Percentiles rank a stretch among this genome's conserved stretches.
phyloP scores from a whole-genome alignment of 2,329 filamentous ascomycete genomes.

The Xylaria sp. region DNA sequence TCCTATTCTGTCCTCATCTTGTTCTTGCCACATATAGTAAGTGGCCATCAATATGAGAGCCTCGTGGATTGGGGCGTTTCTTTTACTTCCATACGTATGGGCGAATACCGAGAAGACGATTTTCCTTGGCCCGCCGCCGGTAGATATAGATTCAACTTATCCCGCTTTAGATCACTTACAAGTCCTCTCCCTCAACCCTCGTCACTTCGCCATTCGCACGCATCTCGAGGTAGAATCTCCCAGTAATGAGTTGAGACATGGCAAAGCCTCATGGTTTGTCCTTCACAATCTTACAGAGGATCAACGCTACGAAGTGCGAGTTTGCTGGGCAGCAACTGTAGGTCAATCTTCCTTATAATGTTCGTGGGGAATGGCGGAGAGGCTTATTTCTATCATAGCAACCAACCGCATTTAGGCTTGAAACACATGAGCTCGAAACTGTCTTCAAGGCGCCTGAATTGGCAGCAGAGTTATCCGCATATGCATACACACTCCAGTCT shows the following conservation, averaged over 20 bases:
- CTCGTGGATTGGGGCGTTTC: constrained; percentile 29
- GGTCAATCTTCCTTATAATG: constrained; percentile 51
- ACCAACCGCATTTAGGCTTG: constrained; percentile 81
- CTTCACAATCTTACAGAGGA: constrained; percentile 75
- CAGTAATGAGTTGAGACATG: constrained; percentile 59
- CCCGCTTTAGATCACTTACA: constrained; percentile 69
- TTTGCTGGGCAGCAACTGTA: constrained; percentile 95
- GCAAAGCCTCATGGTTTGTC: constrained; percentile 79
- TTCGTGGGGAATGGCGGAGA: constrained; percentile 33
- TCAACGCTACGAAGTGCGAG: constrained; percentile 86
- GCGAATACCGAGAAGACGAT: constrained; percentile 94
- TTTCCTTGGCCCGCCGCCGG: constrained; percentile 76
- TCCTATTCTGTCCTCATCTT: constrained; percentile 14
- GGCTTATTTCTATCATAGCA: constrained; percentile 65
- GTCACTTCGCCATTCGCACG: constrained; percentile 66
- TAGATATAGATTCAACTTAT: constrained; percentile 64
- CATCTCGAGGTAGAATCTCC: constrained; percentile 76
- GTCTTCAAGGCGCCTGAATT: constrained; percentile 72
- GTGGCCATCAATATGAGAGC: constrained; percentile 38
- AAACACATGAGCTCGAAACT: constrained; percentile 68
- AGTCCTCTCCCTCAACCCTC: constrained; percentile 72
- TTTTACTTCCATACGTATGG: constrained; percentile 44
- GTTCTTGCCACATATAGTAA: constrained; percentile 18
- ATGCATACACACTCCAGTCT: constrained; percentile 63
- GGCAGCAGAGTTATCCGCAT: constrained; percentile 71